A percentile compares a stretch with the other conserved stretches of the same genome.
phyloP scores from a whole-genome alignment of 2,329 filamentous ascomycete species.

The Fusarium sp. region DNA sequence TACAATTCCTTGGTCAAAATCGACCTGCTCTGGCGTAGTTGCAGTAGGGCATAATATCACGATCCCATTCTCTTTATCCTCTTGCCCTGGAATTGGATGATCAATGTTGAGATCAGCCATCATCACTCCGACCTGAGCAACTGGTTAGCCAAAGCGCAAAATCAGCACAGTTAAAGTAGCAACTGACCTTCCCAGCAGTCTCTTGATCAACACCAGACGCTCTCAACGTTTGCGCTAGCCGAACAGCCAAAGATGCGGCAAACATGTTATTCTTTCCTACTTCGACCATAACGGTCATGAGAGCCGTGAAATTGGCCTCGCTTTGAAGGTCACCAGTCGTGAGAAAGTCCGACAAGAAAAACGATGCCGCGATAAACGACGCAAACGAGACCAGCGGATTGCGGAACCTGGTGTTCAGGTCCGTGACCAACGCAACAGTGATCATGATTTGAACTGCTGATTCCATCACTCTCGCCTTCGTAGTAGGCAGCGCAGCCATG shows the following conservation, averaged over 20 bases:
- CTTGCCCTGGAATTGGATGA: conserved; percentile 18
- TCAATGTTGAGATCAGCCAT: conserved; percentile 14
- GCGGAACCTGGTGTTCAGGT: conserved; percentile 15
- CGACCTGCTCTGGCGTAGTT: neutral
- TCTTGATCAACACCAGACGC: conserved; percentile 14
- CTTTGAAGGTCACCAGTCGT: neutral
- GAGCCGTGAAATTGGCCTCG: conserved; percentile 71
- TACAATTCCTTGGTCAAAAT: neutral
- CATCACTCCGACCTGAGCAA: neutral
- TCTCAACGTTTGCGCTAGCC: conserved; percentile 73
- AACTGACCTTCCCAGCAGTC: conserved; percentile 20
- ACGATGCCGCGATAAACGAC: conserved; percentile 22
- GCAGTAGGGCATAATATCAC: conserved; percentile 22
- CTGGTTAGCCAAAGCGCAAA: neutral
- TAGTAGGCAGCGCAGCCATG: conserved; percentile 7
- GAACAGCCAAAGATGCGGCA: conserved; percentile 65
- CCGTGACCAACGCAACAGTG: conserved; percentile 23
- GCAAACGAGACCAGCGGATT: conserved; percentile 27
- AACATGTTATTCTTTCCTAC: conserved; percentile 58
- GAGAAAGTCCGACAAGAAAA: conserved; percentile 20
- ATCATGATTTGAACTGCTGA: conserved; percentile 33
- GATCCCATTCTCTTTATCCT: conserved; percentile 25
- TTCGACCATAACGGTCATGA: conserved; percentile 59
- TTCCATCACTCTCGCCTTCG: conserved; percentile 6
- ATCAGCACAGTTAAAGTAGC: accelerated